Base-by-base conservation (phyloP, 2,329 filamentous ascomycete species). In the Colletotrichum sp. region DNA sequence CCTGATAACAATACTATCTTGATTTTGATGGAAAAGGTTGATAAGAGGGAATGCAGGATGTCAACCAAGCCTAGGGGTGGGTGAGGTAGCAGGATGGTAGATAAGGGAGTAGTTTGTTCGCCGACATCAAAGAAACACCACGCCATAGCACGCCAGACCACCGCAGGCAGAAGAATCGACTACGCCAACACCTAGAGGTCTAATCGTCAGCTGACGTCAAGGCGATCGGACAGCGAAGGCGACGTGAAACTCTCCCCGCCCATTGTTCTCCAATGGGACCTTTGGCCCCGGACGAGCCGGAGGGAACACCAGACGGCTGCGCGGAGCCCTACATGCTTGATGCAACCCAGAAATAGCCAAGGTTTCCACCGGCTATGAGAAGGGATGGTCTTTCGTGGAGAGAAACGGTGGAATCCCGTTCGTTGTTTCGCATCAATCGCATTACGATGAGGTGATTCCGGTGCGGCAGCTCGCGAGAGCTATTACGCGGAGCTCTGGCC, bases 201-300 rank as follows among this genome's bases (percentile, higher is more conserved):
- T 59, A 75, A 34, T 76, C 44, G 72, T 71, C 68, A 71, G 71
- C 77, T 78, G 77, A 78, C 77, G 77, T 78, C 77, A 78, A 78
- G 49, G 71, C 59, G 75, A 65, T 39, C 77, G 70, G 65, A 69
- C 76, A 74, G 16, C 64, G n/a, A 32, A 59, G 49, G 63, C 63
- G 12, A 72, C 26, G 57, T 76, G 74, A 76, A 76, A 76, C 74
- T 65, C 59, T 69, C 64, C 57, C 70, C 57, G 63, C 64, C 13
- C 59, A 30, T 36, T 73, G 26, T 44, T 59, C 49, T 66, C 39
- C 69, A 44, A 52, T 73, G 44, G 64, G 16, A 15, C 52, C 63
- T 6, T 24, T 30, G 32, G 55, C 32, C 67, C 74, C 68, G 74
- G 49, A 24, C 36, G 49, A 73, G 63, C 74, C 74, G 74, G 70